Percentiles rank a stretch among this genome's conserved stretches.
phyloP scores from a whole-genome alignment of 2,329 filamentous ascomycete species.

The Colletotrichum australisinense region DNA sequence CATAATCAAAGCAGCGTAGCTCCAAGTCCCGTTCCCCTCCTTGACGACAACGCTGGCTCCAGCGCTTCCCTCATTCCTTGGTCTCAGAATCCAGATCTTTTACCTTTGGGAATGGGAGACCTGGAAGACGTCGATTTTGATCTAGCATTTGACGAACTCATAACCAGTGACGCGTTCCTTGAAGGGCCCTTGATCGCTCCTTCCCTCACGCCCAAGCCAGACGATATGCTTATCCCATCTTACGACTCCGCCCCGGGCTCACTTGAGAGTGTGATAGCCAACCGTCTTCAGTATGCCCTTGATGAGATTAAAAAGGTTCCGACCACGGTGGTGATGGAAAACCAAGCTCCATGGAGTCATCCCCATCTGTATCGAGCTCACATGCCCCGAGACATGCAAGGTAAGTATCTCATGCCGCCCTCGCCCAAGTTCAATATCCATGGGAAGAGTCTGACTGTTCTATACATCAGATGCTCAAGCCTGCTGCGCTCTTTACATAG shows the following conservation, averaged over 20 bases:
- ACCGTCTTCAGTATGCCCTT: conserved; percentile 56
- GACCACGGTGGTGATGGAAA: conserved; percentile 59
- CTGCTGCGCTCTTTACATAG: conserved; percentile 63
- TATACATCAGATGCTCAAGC: conserved; percentile 58
- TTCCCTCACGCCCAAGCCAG: conserved; percentile 36
- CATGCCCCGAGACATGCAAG: conserved; percentile 65
- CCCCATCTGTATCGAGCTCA: conserved; percentile 58
- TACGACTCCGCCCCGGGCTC: conserved; percentile 33
- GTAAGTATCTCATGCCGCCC: conserved; percentile 39
- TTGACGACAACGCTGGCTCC: background rate
- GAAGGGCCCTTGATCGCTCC: conserved; percentile 26
- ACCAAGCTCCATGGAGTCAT: conserved; percentile 65
- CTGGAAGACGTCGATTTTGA: conserved; percentile 1
- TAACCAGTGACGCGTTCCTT: conserved; percentile 19
- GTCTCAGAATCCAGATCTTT: background rate
- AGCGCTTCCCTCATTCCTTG: conserved; percentile 3
- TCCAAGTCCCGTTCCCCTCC: background rate
- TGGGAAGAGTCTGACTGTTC: background rate
- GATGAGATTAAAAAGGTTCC: conserved; percentile 64
- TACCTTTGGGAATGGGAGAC: background rate
- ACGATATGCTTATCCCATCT: conserved; percentile 9
- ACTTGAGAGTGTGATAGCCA: conserved; percentile 41
- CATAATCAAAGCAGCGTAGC: background rate
- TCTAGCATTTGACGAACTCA: conserved; percentile 9
- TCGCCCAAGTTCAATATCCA: no score